phyloP scores from a whole-genome alignment of 2,329 filamentous ascomycete genomes.

The Diaporthe vaccinii region DNA sequence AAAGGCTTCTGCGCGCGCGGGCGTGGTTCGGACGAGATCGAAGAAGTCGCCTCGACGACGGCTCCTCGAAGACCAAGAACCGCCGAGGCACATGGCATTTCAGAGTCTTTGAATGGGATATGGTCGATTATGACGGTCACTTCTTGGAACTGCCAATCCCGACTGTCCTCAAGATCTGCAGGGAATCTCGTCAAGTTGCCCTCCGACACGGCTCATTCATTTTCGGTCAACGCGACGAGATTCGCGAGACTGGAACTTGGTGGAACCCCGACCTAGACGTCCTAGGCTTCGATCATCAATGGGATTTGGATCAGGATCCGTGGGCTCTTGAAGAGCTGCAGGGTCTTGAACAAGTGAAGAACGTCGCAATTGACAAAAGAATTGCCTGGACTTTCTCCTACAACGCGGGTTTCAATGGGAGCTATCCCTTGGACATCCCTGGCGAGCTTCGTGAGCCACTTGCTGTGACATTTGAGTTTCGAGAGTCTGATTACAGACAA shows the following conservation, averaged over 20 bases:
- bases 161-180: not conserved
- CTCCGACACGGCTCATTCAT: not conserved
- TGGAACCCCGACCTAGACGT: not conserved
- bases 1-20: not conserved
- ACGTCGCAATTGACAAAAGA: not conserved
- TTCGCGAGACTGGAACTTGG: not conserved
- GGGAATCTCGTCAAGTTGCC: not conserved
- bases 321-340: not conserved
- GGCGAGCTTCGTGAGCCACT: not conserved
- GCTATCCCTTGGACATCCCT: not conserved
- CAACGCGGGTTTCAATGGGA: not conserved
- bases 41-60: not conserved
- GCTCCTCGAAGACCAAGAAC: not conserved
- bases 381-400: not conserved
- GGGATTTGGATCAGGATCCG: not conserved
- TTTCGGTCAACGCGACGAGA: not conserved
- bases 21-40: not conserved
- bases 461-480: not conserved
- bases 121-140: not conserved
- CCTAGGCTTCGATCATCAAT: not conserved
- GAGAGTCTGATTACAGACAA: not conserved
- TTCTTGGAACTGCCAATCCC: not conserved
- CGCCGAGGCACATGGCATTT: not conserved
- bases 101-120: not conserved
- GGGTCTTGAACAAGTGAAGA: not conserved